phyloP scores from a whole-genome alignment of 1,284 basidiomycete genomes.

The Naganishia liquefaciens region DNA sequence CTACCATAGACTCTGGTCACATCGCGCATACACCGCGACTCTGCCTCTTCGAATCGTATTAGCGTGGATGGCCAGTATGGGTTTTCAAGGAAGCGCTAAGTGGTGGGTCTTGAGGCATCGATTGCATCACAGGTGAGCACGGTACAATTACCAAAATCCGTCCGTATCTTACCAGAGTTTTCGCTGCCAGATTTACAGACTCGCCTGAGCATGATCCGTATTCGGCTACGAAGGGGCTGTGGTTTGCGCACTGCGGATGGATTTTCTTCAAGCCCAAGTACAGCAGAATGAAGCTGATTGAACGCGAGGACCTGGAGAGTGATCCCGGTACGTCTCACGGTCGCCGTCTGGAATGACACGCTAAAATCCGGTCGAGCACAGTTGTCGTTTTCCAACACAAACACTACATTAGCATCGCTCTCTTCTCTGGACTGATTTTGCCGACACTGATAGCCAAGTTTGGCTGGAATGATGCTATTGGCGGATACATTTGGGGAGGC shows the following conservation, averaged over 20 bases:
- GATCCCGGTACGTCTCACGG: constrained; percentile 62
- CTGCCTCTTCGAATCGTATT: constrained; percentile 62
- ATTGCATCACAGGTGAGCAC: constrained; percentile 66
- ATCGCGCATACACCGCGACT: constrained; percentile 66
- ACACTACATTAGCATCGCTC: constrained; percentile 66
- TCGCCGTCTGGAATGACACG: neutral
- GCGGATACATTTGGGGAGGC: constrained; percentile 66
- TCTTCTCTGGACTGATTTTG: constrained; percentile 63
- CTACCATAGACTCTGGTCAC: constrained; percentile 75
- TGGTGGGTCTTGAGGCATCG: constrained; percentile 72
- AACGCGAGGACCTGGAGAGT: constrained; percentile 67
- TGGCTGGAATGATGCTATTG: constrained; percentile 66
- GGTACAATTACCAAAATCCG: neutral
- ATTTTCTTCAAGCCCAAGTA: constrained; percentile 76
- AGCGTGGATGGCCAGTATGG: constrained; percentile 68
- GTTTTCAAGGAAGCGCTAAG: constrained; percentile 67
- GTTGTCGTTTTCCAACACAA: constrained; percentile 73
- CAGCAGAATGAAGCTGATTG: constrained; percentile 64
- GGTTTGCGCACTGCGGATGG: constrained; percentile 80
- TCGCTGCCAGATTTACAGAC: constrained; percentile 64
- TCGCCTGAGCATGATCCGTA: constrained; percentile 73
- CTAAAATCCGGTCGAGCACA: constrained; percentile 43
- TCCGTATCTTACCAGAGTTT: neutral
- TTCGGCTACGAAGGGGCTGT: constrained; percentile 68
- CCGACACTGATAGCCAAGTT: constrained; percentile 57